These are phyloP conservation scores for Aristolochia californica DNA, from an alignment of 164 flowering plant species.

Conservation along the genomic window DNA sequence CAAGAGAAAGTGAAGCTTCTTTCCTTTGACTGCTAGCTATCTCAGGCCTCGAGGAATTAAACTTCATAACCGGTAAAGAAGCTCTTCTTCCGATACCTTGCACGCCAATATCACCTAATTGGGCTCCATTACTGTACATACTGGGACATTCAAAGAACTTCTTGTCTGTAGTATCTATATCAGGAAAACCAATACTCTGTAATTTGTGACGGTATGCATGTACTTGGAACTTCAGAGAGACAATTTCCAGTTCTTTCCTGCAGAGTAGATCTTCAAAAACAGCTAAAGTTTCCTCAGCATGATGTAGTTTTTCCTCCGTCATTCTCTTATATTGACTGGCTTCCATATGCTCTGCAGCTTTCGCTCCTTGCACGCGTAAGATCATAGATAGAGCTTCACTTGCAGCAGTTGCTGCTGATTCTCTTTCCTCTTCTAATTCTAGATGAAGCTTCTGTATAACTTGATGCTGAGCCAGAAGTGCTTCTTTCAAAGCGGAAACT, in stretches of 20 bases:
- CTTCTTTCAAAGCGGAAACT: constrained; percentile 40
- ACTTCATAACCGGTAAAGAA: constrained; percentile 28
- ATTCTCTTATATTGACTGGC: constrained; percentile 78
- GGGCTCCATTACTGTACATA: constrained; percentile 17
- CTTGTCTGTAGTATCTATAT: constrained; percentile 25
- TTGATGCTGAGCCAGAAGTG: constrained; percentile 51
- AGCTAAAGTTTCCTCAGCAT: constrained; percentile 50
- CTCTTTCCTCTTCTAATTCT: constrained; percentile 82
- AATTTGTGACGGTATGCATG: constrained; percentile 60
- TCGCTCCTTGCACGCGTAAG: constrained; percentile 73
- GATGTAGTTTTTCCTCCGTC: constrained; percentile 69
- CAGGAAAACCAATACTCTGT: constrained; percentile 48
- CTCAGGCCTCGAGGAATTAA: constrained; percentile 11
- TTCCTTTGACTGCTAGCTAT: constrained; percentile 15
- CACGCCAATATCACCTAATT: constrained; percentile 14
- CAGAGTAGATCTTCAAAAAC: constrained; percentile 49
- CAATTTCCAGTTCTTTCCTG: constrained; percentile 75
- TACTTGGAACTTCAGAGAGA: constrained; percentile 63
- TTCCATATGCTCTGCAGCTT: constrained; percentile 73
- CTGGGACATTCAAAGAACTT: constrained; percentile 21
- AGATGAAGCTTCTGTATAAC: constrained; percentile 56
- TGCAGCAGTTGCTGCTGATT: constrained; percentile 69
- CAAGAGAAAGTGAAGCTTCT: constrained; percentile 2
- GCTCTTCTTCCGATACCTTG: constrained; percentile 22
- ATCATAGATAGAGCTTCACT: constrained; percentile 82